Base-by-base conservation (phyloP, 108 stramenopile genomes). In the Aurantiochytrium sp. region DNA sequence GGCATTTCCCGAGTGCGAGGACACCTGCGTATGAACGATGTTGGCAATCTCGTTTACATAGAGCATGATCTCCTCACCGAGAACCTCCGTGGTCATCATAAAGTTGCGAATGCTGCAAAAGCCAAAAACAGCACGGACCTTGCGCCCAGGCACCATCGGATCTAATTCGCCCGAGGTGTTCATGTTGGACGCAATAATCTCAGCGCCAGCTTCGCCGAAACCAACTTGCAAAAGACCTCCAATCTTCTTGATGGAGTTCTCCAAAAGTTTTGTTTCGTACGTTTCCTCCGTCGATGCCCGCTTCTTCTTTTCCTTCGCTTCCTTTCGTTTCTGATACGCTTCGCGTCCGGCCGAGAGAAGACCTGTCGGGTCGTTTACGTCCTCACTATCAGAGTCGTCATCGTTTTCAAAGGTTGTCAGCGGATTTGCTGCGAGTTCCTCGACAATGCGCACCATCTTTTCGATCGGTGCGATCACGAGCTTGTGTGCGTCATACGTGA, bases 181-280 rank as follows among this genome's bases (percentile, higher is more conserved):
- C 60, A 99, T 93, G 89, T 98, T 97, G 1, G 96, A 95, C 12
- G 97, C 96, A 91, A 99, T 98, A 72, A 99, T 97, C 72, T 95
- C 97, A 21, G 97, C 97, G 35, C 98, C 95, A n/a, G 95, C 95
- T 44, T 89, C 92, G 25, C 95, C 95, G 88, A 96, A 95, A 21
- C 95, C 95, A 29, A 96, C 91, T 69, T 94, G 94, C 44, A 96
- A 60, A 5, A 96, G 73, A 35, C 93, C 88, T 14, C 91, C 90
- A 90, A 94, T 95, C 72, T 95, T 95, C 43, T 89, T 93, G 29
- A 95, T 92, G 72, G 93, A 91, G 28, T 94, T 92, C 69, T 95
- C 95, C 60, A 95, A 91, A 58, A 95, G 87, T 42, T 93, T 88
- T 0, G 94, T 95, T 88, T 95, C 95, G 87, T 90, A 92, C n/a